Percentiles rank a stretch among this genome's conserved stretches.
Conservation (phyloP, 371 early-diverging fungal genomes). For the Synchytrium microbalum region DNA sequence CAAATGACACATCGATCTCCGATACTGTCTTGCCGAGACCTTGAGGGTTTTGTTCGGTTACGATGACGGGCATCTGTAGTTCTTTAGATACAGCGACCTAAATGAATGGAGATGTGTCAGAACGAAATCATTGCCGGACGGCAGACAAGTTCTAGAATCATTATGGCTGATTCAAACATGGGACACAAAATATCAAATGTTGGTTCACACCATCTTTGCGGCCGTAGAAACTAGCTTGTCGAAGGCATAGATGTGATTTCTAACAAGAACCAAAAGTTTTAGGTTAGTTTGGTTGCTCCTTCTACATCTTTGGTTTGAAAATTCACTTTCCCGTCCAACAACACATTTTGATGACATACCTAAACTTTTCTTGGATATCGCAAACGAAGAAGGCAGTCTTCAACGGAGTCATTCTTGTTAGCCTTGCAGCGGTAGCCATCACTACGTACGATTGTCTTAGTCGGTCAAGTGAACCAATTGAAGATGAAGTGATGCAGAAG, state of each 20-base stretch:
- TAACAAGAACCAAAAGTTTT: not conserved
- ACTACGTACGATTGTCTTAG: no score
- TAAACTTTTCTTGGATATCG: slow-evolving; percentile 88
- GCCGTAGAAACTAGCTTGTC: slow-evolving; percentile 77
- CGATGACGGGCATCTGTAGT: slow-evolving; percentile 74
- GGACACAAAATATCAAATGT: not conserved
- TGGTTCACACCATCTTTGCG: slow-evolving; percentile 64
- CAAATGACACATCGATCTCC: slow-evolving; percentile 64
- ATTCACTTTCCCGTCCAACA: slow-evolving; percentile 3
- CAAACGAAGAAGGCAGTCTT: slow-evolving; percentile 85
- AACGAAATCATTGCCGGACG: slow-evolving; percentile 31
- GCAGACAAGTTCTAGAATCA: not conserved
- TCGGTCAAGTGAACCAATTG: no score
- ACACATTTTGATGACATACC: slow-evolving; percentile 16
- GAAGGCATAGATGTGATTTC: slow-evolving; percentile 71
- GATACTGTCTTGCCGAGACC: slow-evolving; percentile 77
- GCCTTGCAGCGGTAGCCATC: not conserved
- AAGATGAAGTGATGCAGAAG: no score
- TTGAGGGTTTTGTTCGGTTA: slow-evolving; percentile 83
- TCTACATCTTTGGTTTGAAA: not conserved
- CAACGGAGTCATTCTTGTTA: slow-evolving; percentile 29
- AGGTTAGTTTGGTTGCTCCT: not conserved
- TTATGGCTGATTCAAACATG: not conserved
- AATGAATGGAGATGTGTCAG: not conserved
- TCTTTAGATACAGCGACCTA: slow-evolving; percentile 49